phyloP scores from a whole-genome alignment of 225 moss, liverwort and hornwort species.

The Polytrichum commune region DNA sequence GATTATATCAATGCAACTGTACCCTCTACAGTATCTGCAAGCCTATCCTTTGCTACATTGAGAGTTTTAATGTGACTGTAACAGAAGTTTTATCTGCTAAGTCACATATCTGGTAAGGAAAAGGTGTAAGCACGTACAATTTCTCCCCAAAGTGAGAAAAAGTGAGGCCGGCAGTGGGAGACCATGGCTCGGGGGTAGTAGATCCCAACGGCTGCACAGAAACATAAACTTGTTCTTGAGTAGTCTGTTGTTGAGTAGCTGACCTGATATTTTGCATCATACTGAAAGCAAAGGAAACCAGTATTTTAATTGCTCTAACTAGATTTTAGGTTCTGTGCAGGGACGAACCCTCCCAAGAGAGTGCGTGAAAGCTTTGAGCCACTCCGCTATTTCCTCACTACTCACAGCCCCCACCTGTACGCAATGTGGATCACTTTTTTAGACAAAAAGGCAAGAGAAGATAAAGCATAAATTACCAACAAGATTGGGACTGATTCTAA shows the following conservation, averaged over 20 bases:
- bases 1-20: too few relatives aligned
- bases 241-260: background rate
- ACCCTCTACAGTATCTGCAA: too few relatives aligned
- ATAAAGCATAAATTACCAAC: too few relatives aligned
- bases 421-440: conserved; percentile 9
- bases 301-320: too few relatives aligned
- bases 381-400: conserved; percentile 74
- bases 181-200: conserved; percentile 46
- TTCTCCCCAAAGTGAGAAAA: conserved; percentile 49
- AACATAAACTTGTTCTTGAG: too few relatives aligned
- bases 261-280: background rate
- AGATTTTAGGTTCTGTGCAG: background rate
- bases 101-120: background rate
- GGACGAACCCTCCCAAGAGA: conserved; percentile 52
- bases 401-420: conserved; percentile 56
- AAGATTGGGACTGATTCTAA: too few relatives aligned
- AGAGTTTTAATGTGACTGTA: too few relatives aligned
- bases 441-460: too few relatives aligned
- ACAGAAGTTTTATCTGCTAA: too few relatives aligned
- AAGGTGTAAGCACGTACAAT: conserved; percentile 23
- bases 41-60: too few relatives aligned
- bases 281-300: background rate
- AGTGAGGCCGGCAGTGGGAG: conserved; percentile 42
- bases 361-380: conserved; percentile 63
- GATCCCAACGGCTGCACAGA: conserved; percentile 54